Evolutionary conservation across 139 green algal species (phyloP), one percentile per base, ranked within the genome.

Genomic region (Chlamydomonas sp.): DNA sequence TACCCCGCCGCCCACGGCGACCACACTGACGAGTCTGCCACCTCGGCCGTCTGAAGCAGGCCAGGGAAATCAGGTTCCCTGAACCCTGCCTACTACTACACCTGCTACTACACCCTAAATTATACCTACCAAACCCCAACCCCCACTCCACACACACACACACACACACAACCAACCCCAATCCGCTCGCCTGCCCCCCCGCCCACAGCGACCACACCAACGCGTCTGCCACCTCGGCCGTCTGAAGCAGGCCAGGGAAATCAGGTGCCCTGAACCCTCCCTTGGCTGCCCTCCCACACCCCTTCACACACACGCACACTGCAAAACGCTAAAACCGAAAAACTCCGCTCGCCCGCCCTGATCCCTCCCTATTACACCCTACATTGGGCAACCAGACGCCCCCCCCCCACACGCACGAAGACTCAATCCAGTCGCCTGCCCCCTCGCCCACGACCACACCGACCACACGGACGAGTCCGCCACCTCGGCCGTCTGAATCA

Each of bases 171-270:
- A n/a, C n/a, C n/a, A n/a, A n/a, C n/a, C n/a, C n/a, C n/a, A n/a
- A n/a, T n/a, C n/a, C n/a, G n/a, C 50, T 66, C 43, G 34, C 35
- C 66, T 16, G 38, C 35, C 26, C 68, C 5, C 67, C 37, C 39
- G 69, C 75, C 86, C 86, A 91, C 2, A 76, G 65, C 22, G 72
- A 73, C 86, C 86, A 91, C 5, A 78, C 57, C 16, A 29, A 36
- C 0, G 48, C 80, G 37, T 89, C 80, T 2, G 73, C 29, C 39
- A 90, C 70, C 62, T 83, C 65, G 30, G 58, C 76, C 0, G 48
- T 58, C 60, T 71, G 48, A 57, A 57, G 47, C 16, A 22, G 22
- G 16, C 20, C 22, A 28, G 22, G 22, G 22, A 57, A 57, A 22
- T 28, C 20, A 57, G 20, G 22, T 57, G 47, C 47, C 22, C 20